These are phyloP conservation scores for Protostelium mycophagum DNA, from an alignment of 78 protist species.

Conservation along the genomic window DNA sequence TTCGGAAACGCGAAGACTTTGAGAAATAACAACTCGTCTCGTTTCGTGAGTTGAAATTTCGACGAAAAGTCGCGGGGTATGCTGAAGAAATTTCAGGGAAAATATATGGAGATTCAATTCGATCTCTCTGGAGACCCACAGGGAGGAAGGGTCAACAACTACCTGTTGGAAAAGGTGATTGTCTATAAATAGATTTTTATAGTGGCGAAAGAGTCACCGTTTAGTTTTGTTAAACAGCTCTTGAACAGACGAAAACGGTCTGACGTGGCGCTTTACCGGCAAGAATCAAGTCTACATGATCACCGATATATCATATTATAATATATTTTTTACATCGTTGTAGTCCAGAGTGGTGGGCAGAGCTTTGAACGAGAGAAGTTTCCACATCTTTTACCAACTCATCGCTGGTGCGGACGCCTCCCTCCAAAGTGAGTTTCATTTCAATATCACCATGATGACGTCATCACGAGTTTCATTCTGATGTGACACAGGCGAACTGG, in stretches of 20 bases:
- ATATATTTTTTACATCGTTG: not conserved
- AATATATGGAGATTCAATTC: conserved; percentile 76
- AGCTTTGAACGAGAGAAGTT: conserved; percentile 47
- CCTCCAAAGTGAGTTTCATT: not conserved
- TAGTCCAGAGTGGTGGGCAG: conserved; percentile 53
- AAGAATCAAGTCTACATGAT: too few relatives aligned
- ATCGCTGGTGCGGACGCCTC: conserved; percentile 22
- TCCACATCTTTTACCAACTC: conserved; percentile 65
- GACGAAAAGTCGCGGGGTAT: not conserved
- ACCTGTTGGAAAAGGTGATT: conserved; percentile 10
- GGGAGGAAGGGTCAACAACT: conserved; percentile 72
- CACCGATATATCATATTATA: not conserved
- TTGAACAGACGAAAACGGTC: too few relatives aligned
- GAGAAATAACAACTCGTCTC: not conserved
- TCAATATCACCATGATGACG: not conserved
- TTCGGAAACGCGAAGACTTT: conserved; percentile 55
- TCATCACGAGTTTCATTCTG: not conserved
- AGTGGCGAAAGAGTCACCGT: too few relatives aligned
- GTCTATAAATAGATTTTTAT: not conserved
- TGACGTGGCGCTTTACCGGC: too few relatives aligned
- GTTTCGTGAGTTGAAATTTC: not conserved
- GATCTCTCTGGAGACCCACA: conserved; percentile 67
- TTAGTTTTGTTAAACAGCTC: too few relatives aligned
- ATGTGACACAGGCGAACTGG: conserved; percentile 17
- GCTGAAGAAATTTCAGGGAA: conserved; percentile 20